These are phyloP conservation scores for Blastobotrys americana DNA, from an alignment of 805 yeast species.

Conservation along the genomic window DNA sequence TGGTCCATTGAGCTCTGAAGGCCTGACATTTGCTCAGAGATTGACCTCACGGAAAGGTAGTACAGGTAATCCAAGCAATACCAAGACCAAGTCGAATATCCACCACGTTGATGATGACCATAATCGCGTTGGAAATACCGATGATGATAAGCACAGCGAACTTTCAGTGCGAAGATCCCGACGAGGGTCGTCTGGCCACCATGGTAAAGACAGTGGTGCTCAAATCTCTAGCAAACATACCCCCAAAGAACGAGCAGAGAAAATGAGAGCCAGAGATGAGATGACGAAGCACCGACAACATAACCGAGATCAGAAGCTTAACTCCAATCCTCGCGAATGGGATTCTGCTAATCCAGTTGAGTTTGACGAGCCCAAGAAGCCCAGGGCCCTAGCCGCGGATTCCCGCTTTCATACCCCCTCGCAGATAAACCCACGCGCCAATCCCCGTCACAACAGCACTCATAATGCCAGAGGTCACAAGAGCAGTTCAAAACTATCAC, in stretches of 20 bases:
- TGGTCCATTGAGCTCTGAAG: neutral
- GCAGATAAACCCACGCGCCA: no score
- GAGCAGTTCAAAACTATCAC: neutral
- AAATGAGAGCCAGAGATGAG: neutral
- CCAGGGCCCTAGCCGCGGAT: no score
- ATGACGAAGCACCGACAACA: neutral
- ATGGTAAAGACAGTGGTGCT: no score
- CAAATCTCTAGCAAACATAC: neutral
- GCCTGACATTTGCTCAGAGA: neutral
- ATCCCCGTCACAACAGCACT: no score
- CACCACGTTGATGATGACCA: neutral
- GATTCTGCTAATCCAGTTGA: no score
- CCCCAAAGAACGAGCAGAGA: neutral
- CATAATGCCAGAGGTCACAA: no score
- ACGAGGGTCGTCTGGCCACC: no score
- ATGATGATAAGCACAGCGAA: no score
- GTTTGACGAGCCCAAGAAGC: no score
- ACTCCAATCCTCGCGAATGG: neutral
- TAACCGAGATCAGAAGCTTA: neutral
- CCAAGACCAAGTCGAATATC: neutral
- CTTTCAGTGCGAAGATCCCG: no score
- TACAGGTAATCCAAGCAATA: neutral
- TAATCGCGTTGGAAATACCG: neutral
- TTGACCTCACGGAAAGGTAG: conserved; percentile 2
- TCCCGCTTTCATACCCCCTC: no score